Evolutionary conservation across 495 filamentous ascomycete species (phyloP), one percentile per base, ranked within the genome.

Genomic region (Niebla homalea): DNA sequence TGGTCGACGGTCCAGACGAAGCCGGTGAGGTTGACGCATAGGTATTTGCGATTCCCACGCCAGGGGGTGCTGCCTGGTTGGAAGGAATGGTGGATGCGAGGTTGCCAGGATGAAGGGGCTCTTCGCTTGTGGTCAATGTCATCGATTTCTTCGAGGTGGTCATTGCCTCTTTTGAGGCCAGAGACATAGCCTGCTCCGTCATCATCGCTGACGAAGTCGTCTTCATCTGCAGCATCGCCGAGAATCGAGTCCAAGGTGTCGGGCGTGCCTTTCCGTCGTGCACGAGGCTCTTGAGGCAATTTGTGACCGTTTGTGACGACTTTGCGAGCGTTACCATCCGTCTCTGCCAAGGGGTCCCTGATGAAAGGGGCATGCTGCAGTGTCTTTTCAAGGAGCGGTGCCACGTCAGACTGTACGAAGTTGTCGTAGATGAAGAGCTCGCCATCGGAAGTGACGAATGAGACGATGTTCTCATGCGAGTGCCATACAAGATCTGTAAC

Each of bases 1-100:
- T 98, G 93, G 57, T 94, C 85, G 14, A 97, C 87, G 0, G 92
- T 97, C 92, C 93, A 98, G 5, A 95, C 87, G 57, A 87, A 87
- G 14, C 93, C 92, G 26, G 86, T 84, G 51, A 98, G 72, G 62
- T 96, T 97, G 37, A 96, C 19, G 23, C 88, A 94, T 4, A 98
- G 78, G 65, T 97, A 97, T 57, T 87, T 83, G 41, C 92, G 73
- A 61, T 92, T 93, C 2, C 93, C 92, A 45, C 85, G 78, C 92
- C 93, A 98, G 1, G 89, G 89, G 0, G 92, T 98, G 51, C 87
- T 89, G 4, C 90, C 90, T 1, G 90, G 85, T 63, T 98, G 92
- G 59, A 97, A 92, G 21, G 89, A 66, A 29, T 79, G 76, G 56
- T 97, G 92, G 12, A 81, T 72, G 56, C 80, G 73, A 0, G 89